Conservation (phyloP, 306 rosid species). For the Argentina anserina region DNA sequence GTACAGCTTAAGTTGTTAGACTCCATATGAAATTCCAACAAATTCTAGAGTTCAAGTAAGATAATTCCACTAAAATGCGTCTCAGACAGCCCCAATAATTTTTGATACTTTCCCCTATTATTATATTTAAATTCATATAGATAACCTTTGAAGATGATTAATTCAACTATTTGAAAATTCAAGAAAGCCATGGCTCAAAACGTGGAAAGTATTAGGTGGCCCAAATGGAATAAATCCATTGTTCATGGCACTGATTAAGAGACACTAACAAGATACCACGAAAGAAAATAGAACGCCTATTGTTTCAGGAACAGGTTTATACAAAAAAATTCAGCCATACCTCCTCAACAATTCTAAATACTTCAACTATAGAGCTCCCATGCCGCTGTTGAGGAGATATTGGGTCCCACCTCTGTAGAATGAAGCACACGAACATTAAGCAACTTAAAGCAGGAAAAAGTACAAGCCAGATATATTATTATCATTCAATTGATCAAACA, state of each 20-base stretch:
- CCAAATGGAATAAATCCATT: neutral
- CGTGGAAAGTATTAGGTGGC: neutral
- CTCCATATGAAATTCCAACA: neutral
- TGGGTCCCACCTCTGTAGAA: slow-evolving; percentile 80
- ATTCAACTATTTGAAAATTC: neutral
- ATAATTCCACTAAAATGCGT: neutral
- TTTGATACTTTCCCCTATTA: neutral
- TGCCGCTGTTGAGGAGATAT: slow-evolving; percentile 96
- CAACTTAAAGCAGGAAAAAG: neutral
- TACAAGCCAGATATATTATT: neutral
- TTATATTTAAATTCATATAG: neutral
- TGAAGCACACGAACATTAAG: slow-evolving; percentile 5
- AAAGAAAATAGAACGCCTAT: neutral
- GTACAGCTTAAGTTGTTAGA: neutral
- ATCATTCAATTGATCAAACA: neutral
- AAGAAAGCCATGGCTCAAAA: neutral
- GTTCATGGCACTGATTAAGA: neutral
- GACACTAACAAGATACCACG: neutral
- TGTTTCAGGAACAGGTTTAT: slow-evolving; percentile 5
- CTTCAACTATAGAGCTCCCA: slow-evolving; percentile 92
- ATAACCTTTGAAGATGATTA: neutral
- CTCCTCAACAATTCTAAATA: slow-evolving; percentile 97
- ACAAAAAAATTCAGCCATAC: slow-evolving; percentile 38
- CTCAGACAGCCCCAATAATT: neutral
- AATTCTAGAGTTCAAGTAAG: neutral